These are phyloP conservation scores for Chaetomium cochliodes DNA, from an alignment of 495 filamentous ascomycete species.

Conservation along the genomic window DNA sequence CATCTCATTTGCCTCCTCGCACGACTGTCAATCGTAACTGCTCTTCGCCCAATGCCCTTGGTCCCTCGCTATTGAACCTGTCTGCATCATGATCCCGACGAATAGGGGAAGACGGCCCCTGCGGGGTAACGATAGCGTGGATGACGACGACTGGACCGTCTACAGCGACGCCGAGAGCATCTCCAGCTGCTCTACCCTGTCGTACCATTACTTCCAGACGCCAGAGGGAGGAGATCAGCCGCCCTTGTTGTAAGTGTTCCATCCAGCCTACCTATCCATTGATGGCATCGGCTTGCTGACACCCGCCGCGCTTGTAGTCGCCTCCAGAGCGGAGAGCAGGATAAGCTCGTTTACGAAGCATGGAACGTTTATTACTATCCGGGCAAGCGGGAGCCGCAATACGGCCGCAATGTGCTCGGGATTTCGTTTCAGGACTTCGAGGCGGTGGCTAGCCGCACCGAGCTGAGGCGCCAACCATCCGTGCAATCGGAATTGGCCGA, in stretches of 20 bases:
- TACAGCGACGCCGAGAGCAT: constrained; percentile 22
- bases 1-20: neutral
- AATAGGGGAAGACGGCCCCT: constrained; percentile 10
- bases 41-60: neutral
- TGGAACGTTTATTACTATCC: constrained; percentile 21
- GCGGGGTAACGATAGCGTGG: neutral
- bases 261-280: too few relatives aligned
- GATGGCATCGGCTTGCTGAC: neutral
- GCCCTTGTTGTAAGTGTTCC: constrained; percentile 10
- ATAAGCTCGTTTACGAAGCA: constrained; percentile 19
- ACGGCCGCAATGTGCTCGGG: constrained; percentile 17
- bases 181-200: neutral
- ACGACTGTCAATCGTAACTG: neutral
- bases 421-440: constrained; percentile 10
- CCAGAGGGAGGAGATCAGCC: neutral
- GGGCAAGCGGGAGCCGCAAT: neutral
- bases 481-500: constrained; percentile 25
- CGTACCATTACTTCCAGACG: neutral
- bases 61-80: neutral
- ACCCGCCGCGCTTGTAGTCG: neutral
- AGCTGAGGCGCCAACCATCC: constrained; percentile 8
- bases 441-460: neutral
- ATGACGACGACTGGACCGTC: constrained; percentile 20
- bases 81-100: constrained; percentile 1
- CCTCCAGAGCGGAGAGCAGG: constrained; percentile 7